Base-by-base conservation (phyloP, 2,329 filamentous ascomycete genomes). In the Ophiostoma sp. region DNA sequence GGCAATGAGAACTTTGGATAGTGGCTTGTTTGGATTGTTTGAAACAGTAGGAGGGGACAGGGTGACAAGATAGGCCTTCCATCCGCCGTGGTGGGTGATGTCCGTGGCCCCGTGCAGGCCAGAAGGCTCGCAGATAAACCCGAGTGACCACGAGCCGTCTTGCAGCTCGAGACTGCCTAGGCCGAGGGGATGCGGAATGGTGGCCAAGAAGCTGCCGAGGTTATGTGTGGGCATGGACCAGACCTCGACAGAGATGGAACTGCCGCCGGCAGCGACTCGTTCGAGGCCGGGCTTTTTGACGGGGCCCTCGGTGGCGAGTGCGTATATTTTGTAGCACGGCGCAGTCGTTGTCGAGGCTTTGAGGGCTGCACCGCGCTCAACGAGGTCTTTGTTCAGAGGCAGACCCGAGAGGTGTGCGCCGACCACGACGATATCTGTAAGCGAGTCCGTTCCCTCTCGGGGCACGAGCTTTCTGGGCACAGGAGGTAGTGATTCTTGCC, bases 101-200 rank as follows among this genome's bases (percentile, higher is more conserved):
- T 80, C 79, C 0, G 69, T 70, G 0, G 78, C 78, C 39, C 71
- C 74, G 0, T 74, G 72, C 1, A 80, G 69, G 0, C 78, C 79
- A 4, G 74, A 69, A 1, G 78, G 78, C 71, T 81, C 79, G 54
- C 80, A 81, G 1, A 81, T 74, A 62, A 81, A 79, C 0, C 79
- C 79, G 17, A 71, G 75, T 5, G 78, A 74, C 79, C 79, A 80
- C 6, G 73, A 73, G 1, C 77, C 76, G 54, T 79, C 75, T 0
- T 67, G 52, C 0, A 81, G 75, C 73, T 81, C 77, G 15, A 81
- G 68, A 0, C 76, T 77, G 1, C 80, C 80, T 7, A 81, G 76
- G 5, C 75, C 76, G 0, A 81, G 75, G 2, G 79, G 80, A 4
- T 76, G 74, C 5, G 77, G 73, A 3, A 81, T 75, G 0, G 78